These are phyloP conservation scores for Umbelopsis vinacea DNA, from an alignment of 192 early-diverging fungal species.

Conservation along the genomic window DNA sequence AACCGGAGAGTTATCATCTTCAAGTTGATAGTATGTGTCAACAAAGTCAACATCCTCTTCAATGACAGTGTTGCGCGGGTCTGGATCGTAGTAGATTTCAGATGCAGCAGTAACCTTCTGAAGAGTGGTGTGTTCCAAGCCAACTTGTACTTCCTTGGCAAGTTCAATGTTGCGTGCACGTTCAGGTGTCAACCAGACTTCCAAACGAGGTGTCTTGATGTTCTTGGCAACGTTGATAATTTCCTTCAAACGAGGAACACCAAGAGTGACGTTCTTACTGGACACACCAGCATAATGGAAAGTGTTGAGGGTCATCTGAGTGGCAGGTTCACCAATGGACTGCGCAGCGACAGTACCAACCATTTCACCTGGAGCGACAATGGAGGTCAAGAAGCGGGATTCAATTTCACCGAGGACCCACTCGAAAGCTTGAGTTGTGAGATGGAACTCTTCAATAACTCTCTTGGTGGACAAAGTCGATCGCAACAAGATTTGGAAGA, in stretches of 20 bases:
- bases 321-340: slow-evolving; percentile 98
- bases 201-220: slow-evolving; percentile 91
- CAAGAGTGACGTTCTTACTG: slow-evolving; percentile 95
- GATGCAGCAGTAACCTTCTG: slow-evolving; percentile 79
- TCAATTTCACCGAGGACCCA: slow-evolving; percentile 96
- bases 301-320: slow-evolving; percentile 99
- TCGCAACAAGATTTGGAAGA: slow-evolving; percentile 85
- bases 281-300: slow-evolving; percentile 99
- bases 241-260: slow-evolving; percentile 98
- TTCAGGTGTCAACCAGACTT: slow-evolving; percentile 74
- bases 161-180: slow-evolving; percentile 73
- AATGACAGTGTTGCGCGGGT: slow-evolving; percentile 77
- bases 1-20: slow-evolving; percentile 72
- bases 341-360: slow-evolving; percentile 97
- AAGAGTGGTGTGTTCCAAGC: slow-evolving; percentile 92
- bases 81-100: slow-evolving; percentile 98
- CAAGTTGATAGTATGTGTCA: slow-evolving; percentile 78
- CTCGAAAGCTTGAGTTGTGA: slow-evolving; percentile 88
- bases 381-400: slow-evolving; percentile 85
- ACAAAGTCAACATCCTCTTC: slow-evolving; percentile 92
- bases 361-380: slow-evolving; percentile 97
- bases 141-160: slow-evolving; percentile 88
- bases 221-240: slow-evolving; percentile 98
- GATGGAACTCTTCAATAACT: slow-evolving; percentile 89
- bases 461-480: slow-evolving; percentile 82